Percentiles rank a stretch among this genome's conserved stretches.
Conservation (phyloP, 78 protist genomes). For the Paratrimastix pyriformis region DNA sequence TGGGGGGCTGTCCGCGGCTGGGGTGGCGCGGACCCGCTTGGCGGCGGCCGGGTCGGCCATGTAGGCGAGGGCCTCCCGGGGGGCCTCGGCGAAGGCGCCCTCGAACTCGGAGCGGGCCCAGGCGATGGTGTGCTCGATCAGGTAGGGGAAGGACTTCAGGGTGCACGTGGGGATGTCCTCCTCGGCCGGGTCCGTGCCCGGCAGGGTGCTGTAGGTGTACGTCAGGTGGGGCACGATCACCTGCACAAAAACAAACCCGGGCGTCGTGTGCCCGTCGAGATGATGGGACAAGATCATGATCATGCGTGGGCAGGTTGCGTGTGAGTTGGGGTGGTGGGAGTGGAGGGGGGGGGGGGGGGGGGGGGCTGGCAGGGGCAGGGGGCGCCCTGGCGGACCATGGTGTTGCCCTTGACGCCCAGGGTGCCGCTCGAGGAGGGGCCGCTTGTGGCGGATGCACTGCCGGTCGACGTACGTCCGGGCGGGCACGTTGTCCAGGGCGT, state of each 20-base stretch:
- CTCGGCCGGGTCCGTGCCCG: slow-evolving; percentile 37
- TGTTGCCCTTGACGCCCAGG: slow-evolving; percentile 27
- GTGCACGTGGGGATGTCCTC: slow-evolving; percentile 37
- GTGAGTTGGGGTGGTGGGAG: no score
- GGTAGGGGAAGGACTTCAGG: slow-evolving; percentile 43
- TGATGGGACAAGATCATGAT: not conserved
- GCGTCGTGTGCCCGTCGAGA: no score
- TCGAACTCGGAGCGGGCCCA: slow-evolving; percentile 31
- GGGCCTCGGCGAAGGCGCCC: slow-evolving; percentile 18
- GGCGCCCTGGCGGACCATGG: no score
- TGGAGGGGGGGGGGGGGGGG: no score
- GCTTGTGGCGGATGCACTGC: not conserved
- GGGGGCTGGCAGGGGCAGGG: no score
- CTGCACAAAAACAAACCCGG: not conserved
- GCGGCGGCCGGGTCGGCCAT: no score
- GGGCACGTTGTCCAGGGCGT: slow-evolving; percentile 52
- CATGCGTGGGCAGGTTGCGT: not conserved
- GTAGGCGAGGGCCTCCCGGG: no score
- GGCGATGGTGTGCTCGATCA: slow-evolving; percentile 44
- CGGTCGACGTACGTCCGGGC: slow-evolving; percentile 43
- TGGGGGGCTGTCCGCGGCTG: no score
- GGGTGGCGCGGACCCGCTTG: no score
- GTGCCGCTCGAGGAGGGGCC: slow-evolving; percentile 57
- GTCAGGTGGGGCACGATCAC: slow-evolving; percentile 39
- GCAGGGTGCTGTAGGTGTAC: slow-evolving; percentile 32